Base-by-base conservation (phyloP, 345 rosid genomes). In the Raphanus raphanistrum region DNA sequence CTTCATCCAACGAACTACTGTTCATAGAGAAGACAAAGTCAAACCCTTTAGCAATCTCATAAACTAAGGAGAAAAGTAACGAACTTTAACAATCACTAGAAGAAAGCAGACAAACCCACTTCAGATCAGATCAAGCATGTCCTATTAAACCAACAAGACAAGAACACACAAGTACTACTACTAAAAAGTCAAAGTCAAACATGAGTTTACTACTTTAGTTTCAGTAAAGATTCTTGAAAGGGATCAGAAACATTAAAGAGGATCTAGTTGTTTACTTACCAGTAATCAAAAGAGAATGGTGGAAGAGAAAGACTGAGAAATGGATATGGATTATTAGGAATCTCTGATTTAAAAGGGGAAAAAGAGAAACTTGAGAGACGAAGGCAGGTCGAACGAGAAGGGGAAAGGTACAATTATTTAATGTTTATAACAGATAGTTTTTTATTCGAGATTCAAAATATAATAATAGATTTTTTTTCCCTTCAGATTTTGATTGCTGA, bases 1-100 rank as follows among this genome's bases (percentile, higher is more conserved):
- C 90, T 83, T 70, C 83, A 80, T 80, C 62, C 72, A 74, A 75
- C 15, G 26, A 63, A 75, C 75, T 74, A 75, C 79, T 80, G 79
- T 69, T 80, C 78, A 73, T 79, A 73, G 70, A 73, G 38, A 25
- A 60, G 61, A 59, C 12, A 13, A 52, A 63, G 67, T 33, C 67
- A 59, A 27, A 59, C 33, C 32, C n/a, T 13, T 16, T 8, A 21
- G 21, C 21, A 54, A 17, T 50, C 28, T 21, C 12, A 54, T 0
- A 55, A 21, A 21, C 59, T 54, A 54, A 21, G 21, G 21, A 21
- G 21, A 21, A 21, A 59, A 59, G 63, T 59, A 26, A 26, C 33
- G 8, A 59, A 59, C 63, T 59, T 59, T 59, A 27, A 10, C 33
- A 59, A 11, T 2, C 33, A 59, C 3, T 26, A 59, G 33, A 5